Percentiles rank a stretch among this genome's conserved stretches.
Evolutionary conservation across 208 protist genomes (phyloP).

Genomic region (Trypanosoma avium): DNA sequence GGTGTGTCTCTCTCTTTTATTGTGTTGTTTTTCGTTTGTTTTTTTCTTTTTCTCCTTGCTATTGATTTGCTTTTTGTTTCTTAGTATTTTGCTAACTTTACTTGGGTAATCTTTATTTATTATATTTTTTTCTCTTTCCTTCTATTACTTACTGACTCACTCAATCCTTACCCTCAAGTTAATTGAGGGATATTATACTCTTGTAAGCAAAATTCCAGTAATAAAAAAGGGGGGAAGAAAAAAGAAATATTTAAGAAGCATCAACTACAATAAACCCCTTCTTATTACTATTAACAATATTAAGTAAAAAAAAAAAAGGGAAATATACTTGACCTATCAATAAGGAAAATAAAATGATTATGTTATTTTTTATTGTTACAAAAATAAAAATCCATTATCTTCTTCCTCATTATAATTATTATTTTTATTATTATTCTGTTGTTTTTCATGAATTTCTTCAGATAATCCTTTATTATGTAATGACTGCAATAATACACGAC

Average conservation of each 20-base stretch:
- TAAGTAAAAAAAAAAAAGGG: not conserved
- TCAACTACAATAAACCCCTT: not conserved
- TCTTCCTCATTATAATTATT: slow-evolving; percentile 4
- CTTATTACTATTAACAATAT: not conserved
- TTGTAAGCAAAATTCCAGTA: too few species aligned
- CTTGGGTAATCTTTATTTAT: slow-evolving; percentile 6
- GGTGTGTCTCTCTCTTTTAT: slow-evolving; percentile 18
- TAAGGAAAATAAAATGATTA: not conserved
- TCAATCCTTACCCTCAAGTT: not conserved
- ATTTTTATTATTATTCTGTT: slow-evolving; percentile 1
- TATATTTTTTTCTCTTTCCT: slow-evolving; percentile 6
- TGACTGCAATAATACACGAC: slow-evolving; percentile 42
- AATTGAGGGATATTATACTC: too few species aligned
- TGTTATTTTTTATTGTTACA: not conserved
- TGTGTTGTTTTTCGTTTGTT: slow-evolving; percentile 1
- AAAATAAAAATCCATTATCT: slow-evolving; percentile 17
- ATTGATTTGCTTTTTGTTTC: not conserved
- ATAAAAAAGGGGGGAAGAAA: too few species aligned
- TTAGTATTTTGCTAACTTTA: not conserved
- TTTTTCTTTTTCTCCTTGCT: slow-evolving; percentile 6
- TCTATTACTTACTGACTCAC: not conserved
- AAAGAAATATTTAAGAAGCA: too few species aligned
- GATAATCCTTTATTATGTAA: slow-evolving; percentile 15
- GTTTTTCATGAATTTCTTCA: not conserved
- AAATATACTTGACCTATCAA: not conserved